Base-by-base conservation (phyloP, 1,284 basidiomycete genomes). In the Irpex lacteus region DNA sequence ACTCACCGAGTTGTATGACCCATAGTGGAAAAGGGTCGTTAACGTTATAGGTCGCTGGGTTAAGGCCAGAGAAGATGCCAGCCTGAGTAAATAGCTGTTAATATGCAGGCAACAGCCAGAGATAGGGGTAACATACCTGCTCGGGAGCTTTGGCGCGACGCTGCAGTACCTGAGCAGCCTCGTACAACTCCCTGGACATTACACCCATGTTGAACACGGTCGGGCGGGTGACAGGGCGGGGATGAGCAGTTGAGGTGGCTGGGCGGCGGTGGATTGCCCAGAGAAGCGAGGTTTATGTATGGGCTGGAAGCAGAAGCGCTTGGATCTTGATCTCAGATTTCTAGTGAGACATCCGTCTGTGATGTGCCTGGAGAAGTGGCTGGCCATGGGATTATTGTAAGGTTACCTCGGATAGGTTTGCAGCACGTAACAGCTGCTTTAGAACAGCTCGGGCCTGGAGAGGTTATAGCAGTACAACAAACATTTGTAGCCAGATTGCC, bases 11-110 rank as follows among this genome's bases (percentile, higher is more conserved):
- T 78, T 94, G 91, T 66, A 96, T 92, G 69, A 95, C 88, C 90
- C 94, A 95, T 75, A 95, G 81, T 62, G 84, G 84, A 69, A 95
- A 82, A 15, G 94, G 94, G 77, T 95, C 85, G 6, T 69, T 70
- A 0, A 79, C 52, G 68, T 87, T 87, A 74, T 88, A 91, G 0
- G 74, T 64, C 3, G 83, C 76, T 9, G 92, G 91, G 71, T 94
- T 89, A 59, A 82, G 78, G 18, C 88, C 87, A 65, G 84, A 84
- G 60, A 94, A 82, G 53, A 92, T 73, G 59, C 88, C 88, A 21
- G 68, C 68, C 68, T 69, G 38, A 11, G 40, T 44, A 11, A 15
- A 63, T 9, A 26, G 32, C n/a, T 15, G 60, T 40, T 26, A 38
- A 50, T 26, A 38, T 21, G 34, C 4, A 8, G 32, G 36, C 18